Percentiles rank a stretch among this genome's conserved stretches.
Evolutionary conservation across 2,329 filamentous ascomycete genomes (phyloP).

Genomic region (Phyllosticta paracitricarpa): DNA sequence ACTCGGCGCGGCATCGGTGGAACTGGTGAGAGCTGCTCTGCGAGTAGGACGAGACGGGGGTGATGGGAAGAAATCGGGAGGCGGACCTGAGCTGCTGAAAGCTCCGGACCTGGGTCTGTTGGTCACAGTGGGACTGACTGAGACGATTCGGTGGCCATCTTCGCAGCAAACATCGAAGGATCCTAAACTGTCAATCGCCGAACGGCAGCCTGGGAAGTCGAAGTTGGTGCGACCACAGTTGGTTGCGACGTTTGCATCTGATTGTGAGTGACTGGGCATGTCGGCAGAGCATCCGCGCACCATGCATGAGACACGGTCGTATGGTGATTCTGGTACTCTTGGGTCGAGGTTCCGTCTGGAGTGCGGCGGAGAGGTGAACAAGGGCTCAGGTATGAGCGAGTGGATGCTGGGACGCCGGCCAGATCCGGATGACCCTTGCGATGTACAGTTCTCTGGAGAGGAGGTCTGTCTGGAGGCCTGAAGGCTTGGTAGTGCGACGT

Average conservation of each 20-base stretch:
- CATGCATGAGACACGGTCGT: conserved; percentile 2
- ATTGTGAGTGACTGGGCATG: background rate
- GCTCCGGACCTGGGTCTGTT: background rate
- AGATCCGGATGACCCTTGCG: background rate
- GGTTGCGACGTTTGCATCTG: background rate
- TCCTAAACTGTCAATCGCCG: background rate
- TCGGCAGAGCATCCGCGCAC: background rate
- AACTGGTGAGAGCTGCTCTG: background rate
- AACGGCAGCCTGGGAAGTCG: background rate
- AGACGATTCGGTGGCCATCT: background rate
- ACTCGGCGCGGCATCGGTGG: background rate
- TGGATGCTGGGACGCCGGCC: background rate
- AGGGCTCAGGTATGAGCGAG: conserved; percentile 5
- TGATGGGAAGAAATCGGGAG: background rate
- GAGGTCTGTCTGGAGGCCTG: conserved; percentile 6
- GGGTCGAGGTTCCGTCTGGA: conserved; percentile 5
- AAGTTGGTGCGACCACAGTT: background rate
- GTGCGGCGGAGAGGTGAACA: conserved; percentile 8
- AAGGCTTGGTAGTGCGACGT: conserved; percentile 4
- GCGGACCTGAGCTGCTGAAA: background rate
- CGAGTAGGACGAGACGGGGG: background rate
- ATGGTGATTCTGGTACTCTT: conserved; percentile 5
- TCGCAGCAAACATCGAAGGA: background rate
- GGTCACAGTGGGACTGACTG: background rate
- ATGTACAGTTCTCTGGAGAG: background rate